Conservation (phyloP, 768 basidiomycete genomes). For the Tremella mesenterica region DNA sequence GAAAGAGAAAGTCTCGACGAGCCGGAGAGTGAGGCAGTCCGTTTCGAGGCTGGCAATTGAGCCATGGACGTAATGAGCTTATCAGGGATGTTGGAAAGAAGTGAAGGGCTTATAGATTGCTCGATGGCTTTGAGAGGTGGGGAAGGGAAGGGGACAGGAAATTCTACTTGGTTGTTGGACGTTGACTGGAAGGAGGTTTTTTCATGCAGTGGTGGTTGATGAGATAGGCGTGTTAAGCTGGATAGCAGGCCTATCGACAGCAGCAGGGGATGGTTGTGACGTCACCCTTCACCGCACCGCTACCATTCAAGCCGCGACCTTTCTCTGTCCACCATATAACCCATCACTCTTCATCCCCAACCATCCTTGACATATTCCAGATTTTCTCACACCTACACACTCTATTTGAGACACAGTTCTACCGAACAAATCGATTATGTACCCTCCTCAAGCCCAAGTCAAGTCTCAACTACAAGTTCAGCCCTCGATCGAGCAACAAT, state of each 20-base stretch:
- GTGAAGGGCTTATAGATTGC: background rate
- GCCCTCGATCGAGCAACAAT: conserved; percentile 21
- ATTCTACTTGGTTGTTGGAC: background rate
- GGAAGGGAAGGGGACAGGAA: background rate
- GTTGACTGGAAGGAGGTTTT: background rate
- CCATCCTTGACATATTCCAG: background rate
- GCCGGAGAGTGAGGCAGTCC: conserved; percentile 27
- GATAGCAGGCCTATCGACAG: background rate
- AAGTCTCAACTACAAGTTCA: conserved; percentile 14
- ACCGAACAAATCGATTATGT: background rate
- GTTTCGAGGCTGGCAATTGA: conserved; percentile 5
- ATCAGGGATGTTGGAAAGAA: background rate
- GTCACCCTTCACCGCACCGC: background rate
- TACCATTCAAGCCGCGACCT: background rate
- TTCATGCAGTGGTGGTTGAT: background rate
- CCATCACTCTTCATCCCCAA: background rate
- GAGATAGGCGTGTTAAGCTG: background rate
- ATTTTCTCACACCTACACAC: background rate
- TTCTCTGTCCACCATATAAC: background rate
- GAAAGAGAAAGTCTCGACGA: conserved; percentile 33
- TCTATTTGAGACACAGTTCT: background rate
- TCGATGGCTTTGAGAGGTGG: background rate
- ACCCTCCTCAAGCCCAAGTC: background rate
- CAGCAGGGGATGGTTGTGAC: background rate
- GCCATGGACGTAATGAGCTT: conserved; percentile 8